Percentiles rank a stretch among this genome's conserved stretches.
These are phyloP conservation scores for Blepharisma japonicum DNA, from an alignment of 73 alveolate genomes.

Conservation along the genomic window DNA sequence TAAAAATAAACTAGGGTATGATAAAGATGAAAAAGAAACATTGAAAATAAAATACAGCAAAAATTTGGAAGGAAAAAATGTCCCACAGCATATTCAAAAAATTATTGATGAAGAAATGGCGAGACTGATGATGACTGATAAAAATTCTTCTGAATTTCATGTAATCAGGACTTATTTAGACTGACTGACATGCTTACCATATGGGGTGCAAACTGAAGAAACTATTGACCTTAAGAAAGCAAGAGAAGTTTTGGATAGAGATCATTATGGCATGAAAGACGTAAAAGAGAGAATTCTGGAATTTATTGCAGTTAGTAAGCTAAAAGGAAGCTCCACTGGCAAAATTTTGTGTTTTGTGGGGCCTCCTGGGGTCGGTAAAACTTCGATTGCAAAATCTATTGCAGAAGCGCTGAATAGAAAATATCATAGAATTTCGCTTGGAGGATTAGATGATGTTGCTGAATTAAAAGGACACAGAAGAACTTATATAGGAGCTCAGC, in stretches of 20 bases:
- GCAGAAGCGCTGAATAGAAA: constrained; percentile 77
- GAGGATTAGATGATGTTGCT: constrained; percentile 81
- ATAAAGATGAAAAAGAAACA: constrained; percentile 36
- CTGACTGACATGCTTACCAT: constrained; percentile 74
- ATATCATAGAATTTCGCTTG: constrained; percentile 71
- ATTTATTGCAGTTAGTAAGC: constrained; percentile 80
- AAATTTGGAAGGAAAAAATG: constrained; percentile 55
- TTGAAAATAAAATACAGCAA: constrained; percentile 33
- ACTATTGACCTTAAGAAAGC: constrained; percentile 58
- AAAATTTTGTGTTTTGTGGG: constrained; percentile 84
- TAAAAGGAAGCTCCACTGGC: constrained; percentile 63
- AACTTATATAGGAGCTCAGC: constrained; percentile 81
- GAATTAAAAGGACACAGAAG: constrained; percentile 81
- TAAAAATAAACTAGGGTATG: constrained; percentile 18
- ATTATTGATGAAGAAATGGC: constrained; percentile 56
- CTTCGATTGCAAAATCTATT: constrained; percentile 76
- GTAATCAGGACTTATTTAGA: constrained; percentile 69
- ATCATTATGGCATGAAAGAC: constrained; percentile 80
- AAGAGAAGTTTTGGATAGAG: constrained; percentile 57
- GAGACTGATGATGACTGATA: constrained; percentile 50
- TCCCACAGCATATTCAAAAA: constrained; percentile 57
- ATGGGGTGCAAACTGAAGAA: constrained; percentile 67
- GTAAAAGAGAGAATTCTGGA: constrained; percentile 73
- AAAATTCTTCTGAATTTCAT: constrained; percentile 46
- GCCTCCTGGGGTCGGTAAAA: constrained; percentile 93